Conservation (phyloP, 768 basidiomycete genomes). For the Terana coerulea region DNA sequence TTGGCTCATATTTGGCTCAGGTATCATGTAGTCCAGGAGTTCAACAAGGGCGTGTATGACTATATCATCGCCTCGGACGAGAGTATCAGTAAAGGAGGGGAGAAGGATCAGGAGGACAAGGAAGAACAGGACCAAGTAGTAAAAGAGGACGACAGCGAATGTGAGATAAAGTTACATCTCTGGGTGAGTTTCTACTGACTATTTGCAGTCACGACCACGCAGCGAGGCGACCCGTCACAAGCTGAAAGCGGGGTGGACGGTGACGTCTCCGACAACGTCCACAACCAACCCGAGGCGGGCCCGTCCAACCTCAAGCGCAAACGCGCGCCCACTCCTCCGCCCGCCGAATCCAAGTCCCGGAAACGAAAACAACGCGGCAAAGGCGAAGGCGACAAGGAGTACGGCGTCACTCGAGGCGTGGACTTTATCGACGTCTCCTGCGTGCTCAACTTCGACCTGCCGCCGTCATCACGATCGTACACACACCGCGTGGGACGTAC, state of each 20-base stretch:
- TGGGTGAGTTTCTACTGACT: neutral
- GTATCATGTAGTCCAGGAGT: conserved; percentile 97
- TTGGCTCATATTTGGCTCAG: conserved; percentile 36
- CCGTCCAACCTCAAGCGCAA: conserved; percentile 52
- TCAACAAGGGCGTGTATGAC: conserved; percentile 97
- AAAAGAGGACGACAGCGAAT: conserved; percentile 26
- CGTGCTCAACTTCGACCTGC: conserved; percentile 98
- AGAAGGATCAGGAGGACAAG: conserved; percentile 45
- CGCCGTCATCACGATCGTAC: conserved; percentile 80
- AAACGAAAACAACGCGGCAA: conserved; percentile 49
- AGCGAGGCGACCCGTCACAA: conserved; percentile 37
- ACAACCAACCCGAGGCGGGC: conserved; percentile 19
- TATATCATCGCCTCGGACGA: conserved; percentile 99
- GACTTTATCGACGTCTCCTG: conserved; percentile 97
- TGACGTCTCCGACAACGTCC: conserved; percentile 24
- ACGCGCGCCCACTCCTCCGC: conserved; percentile 35
- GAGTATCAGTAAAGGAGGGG: conserved; percentile 51
- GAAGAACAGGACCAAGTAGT: conserved; percentile 37
- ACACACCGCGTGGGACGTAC: conserved; percentile 96
- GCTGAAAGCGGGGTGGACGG: conserved; percentile 11
- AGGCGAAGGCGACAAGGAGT: conserved; percentile 59
- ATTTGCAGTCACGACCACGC: conserved; percentile 50
- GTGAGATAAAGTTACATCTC: conserved; percentile 22
- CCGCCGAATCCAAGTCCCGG: conserved; percentile 35
- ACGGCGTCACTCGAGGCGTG: conserved; percentile 92